Percentiles rank a stretch among this genome's conserved stretches.
Conservation (phyloP, 2,329 filamentous ascomycete species). For the Mycosphaerelloides madeirae region DNA sequence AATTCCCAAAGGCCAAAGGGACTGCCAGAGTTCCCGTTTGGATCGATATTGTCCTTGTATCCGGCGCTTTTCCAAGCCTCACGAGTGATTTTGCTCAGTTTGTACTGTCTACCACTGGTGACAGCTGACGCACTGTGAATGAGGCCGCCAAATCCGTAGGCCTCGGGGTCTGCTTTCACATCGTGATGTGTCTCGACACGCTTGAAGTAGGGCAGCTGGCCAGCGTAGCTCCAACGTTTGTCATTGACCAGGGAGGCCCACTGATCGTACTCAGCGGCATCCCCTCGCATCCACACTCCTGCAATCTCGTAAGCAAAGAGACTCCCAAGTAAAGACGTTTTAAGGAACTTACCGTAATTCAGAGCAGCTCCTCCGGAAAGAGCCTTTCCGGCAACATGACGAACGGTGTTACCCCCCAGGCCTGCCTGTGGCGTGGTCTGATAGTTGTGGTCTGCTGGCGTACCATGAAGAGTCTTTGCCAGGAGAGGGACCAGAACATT, state of each 20-base stretch:
- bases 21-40: slow-evolving; percentile 1
- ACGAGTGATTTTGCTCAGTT: background rate
- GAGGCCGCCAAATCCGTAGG: slow-evolving; percentile 3
- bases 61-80: background rate
- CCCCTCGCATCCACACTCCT: slow-evolving; percentile 5
- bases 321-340: too few relatives aligned
- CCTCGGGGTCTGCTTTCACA: background rate
- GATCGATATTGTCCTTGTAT: background rate
- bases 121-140: background rate
- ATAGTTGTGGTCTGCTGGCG: slow-evolving; percentile 1
- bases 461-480: slow-evolving; percentile 1
- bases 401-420: slow-evolving; percentile 1
- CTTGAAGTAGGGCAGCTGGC: slow-evolving; percentile 7
- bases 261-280: slow-evolving; percentile 4
- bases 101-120: background rate
- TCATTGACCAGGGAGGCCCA: slow-evolving; percentile 4
- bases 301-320: too few relatives aligned
- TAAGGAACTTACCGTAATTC: too few relatives aligned
- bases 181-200: slow-evolving; percentile 5
- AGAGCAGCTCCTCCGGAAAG: slow-evolving; percentile 4
- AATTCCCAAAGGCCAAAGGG: slow-evolving; percentile 1
- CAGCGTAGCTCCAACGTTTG: slow-evolving; percentile 1
- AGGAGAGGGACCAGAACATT: background rate
- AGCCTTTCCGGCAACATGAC: slow-evolving; percentile 3
- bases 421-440: background rate